Evolutionary conservation across 768 basidiomycete species (phyloP), one percentile per base, ranked within the genome.

Genomic region (Rhizopogon vesiculosus): DNA sequence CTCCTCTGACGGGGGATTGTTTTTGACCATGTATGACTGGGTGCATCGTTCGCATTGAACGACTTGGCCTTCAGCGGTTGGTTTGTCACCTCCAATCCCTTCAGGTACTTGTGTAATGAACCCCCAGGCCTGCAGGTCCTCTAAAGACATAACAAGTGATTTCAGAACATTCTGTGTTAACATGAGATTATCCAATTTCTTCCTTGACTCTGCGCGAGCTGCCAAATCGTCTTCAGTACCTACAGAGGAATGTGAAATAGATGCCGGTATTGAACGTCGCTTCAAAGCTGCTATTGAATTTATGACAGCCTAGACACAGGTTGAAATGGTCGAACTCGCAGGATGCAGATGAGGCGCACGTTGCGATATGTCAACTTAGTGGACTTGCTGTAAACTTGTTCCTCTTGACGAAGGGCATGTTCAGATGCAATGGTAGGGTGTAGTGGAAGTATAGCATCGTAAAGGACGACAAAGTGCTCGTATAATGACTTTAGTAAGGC

Each of bases 291-390:
- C 77, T 25, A 85, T 73, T 18, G 77, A 75, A 31, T 72, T 72
- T 45, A 83, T 83, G 42, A 82, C 71, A 7, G 80, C 80, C 82
- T 83, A 57, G 39, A 55, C 41, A 50, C 53, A 49, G 19, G 38
- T 67, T 46, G 66, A 57, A 51, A 42, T 51, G 28, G 53, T 39
- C 46, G 31, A 45, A 9, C 25, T 43, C 8, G 19, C 5, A 51
- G 45, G 7, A 39, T 13, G 40, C 9, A n/a, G 43, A 6, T 35
- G 28, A 38, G 42, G 63, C 82, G 59, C 65, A 90, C 91, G 73
- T 89, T 88, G 49, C 91, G 87, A 69, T 96, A 96, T 0, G 91
- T 91, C 45, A 82, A 67, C 69, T 90, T 92, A 51, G 77, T 86
- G 0, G 88, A 82, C 58, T 82, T 84, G 25, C 75, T 76, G 70